Evolutionary conservation across 176 grass and related monocot species (phyloP).

Genomic region (Cenchrus fungigraminus): DNA sequence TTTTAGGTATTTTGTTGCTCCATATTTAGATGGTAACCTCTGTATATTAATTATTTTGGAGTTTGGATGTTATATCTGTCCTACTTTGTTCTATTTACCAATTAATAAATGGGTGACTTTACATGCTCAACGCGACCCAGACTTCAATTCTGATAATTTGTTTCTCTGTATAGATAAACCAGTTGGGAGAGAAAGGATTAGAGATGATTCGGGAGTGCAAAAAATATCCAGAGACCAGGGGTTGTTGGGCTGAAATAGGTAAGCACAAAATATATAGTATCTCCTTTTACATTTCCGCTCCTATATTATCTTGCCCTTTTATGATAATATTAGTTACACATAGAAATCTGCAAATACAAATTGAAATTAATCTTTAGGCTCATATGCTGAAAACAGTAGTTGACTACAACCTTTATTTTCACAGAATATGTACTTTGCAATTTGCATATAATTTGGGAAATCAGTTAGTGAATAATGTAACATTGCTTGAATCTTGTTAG

Average conservation of each 20-base stretch:
- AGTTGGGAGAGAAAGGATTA: slow-evolving; percentile 70
- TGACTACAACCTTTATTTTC: slow-evolving; percentile 2
- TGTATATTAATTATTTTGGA: slow-evolving; percentile 15
- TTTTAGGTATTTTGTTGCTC: slow-evolving; percentile 6
- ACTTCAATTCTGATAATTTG: slow-evolving; percentile 18
- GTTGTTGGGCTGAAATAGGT: slow-evolving; percentile 77
- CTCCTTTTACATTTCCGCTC: slow-evolving; percentile 22
- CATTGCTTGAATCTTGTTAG: background rate
- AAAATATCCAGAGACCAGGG: slow-evolving; percentile 42
- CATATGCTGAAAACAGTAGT: slow-evolving; percentile 13
- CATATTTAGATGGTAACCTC: background rate
- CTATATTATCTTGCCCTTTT: slow-evolving; percentile 5
- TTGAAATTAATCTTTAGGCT: background rate
- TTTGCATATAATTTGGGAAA: slow-evolving; percentile 10
- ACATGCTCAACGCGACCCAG: background rate
- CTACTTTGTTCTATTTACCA: background rate
- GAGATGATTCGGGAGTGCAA: slow-evolving; percentile 52
- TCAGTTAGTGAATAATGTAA: slow-evolving; percentile 5
- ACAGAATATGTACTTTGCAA: background rate
- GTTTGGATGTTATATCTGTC: slow-evolving; percentile 2
- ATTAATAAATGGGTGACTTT: background rate
- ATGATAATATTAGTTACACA: slow-evolving; percentile 27
- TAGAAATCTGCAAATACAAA: background rate
- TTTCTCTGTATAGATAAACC: slow-evolving; percentile 61
- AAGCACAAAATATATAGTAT: slow-evolving; percentile 40